phyloP scores from a whole-genome alignment of 805 yeast genomes.

The Zygotorulaspora chibaensis region DNA sequence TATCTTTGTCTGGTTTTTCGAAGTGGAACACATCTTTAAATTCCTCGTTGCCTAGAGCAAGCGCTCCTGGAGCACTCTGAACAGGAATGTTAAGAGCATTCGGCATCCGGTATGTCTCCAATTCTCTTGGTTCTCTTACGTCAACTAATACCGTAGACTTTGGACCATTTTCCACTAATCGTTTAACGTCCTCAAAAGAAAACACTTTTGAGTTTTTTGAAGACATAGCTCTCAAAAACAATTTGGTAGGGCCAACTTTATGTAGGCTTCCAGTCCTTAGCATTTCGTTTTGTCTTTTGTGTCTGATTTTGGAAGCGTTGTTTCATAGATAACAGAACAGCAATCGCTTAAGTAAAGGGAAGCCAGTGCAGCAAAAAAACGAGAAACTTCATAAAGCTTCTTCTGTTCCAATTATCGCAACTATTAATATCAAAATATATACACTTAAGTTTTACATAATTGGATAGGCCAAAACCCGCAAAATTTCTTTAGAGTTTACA shows the following conservation, averaged over 20 bases:
- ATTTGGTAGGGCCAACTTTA: conserved; percentile 2
- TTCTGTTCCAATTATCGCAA: too few species aligned
- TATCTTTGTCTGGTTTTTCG: conserved; percentile 64
- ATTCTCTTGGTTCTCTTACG: conserved; percentile 89
- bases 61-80: conserved; percentile 88
- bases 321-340: too few species aligned
- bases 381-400: too few species aligned
- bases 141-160: conserved; percentile 64
- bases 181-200: conserved; percentile 47
- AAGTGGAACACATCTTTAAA: conserved; percentile 79
- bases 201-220: conserved; percentile 42
- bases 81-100: conserved; percentile 82
- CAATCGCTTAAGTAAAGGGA: too few species aligned
- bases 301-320: too few species aligned
- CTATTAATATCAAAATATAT: too few species aligned
- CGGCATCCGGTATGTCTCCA: conserved; percentile 69
- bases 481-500: conserved; percentile 10
- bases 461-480: not conserved
- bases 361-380: too few species aligned
- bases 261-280: not conserved
- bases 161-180: conserved; percentile 45
- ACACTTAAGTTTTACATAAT: not conserved
- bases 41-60: conserved; percentile 72
- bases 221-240: conserved; percentile 15
- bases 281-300: not conserved